Conservation (phyloP, 2,329 filamentous ascomycete genomes). For the Atkinsonella texensis region DNA sequence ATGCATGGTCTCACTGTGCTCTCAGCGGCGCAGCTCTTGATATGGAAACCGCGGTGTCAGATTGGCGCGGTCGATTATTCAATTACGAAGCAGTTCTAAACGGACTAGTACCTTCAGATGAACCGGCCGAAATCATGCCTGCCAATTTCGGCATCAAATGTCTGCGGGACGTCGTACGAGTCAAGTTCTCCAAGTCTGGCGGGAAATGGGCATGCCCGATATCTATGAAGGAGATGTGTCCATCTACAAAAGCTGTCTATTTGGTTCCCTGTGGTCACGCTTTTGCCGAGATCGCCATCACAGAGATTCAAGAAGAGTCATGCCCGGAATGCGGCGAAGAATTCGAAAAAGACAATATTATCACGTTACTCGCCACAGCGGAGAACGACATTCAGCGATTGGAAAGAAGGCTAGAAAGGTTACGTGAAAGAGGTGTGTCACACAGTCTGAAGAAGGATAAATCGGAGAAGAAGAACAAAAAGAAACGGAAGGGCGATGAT, state of each 20-base stretch:
- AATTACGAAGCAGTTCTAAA: constrained; percentile 83
- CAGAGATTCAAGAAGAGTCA: constrained; percentile 54
- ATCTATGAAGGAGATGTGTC: constrained; percentile 74
- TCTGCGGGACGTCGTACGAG: constrained; percentile 74
- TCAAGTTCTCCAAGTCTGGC: constrained; percentile 49
- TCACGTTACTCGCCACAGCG: constrained; percentile 66
- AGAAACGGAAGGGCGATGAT: constrained; percentile 44
- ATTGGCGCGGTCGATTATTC: constrained; percentile 74
- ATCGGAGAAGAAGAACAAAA: constrained; percentile 44
- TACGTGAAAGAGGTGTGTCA: constrained; percentile 61
- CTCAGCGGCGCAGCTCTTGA: constrained; percentile 69
- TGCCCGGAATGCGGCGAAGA: constrained; percentile 64
- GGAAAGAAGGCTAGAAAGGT: constrained; percentile 50
- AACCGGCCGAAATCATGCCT: constrained; percentile 37
- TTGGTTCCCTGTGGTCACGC: constrained; percentile 91
- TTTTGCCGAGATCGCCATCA: constrained; percentile 77
- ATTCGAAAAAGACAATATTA: constrained; percentile 63
- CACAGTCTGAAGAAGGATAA: constrained; percentile 82
- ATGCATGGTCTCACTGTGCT: constrained; percentile 79
- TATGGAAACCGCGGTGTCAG: constrained; percentile 64
- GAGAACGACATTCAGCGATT: constrained; percentile 60
- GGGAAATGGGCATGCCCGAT: constrained; percentile 74
- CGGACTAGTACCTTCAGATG: constrained; percentile 45
- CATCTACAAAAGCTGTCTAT: constrained; percentile 70
- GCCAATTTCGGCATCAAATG: constrained; percentile 55